Evolutionary conservation across 768 basidiomycete genomes (phyloP).

Genomic region (Asterophora parasitica): DNA sequence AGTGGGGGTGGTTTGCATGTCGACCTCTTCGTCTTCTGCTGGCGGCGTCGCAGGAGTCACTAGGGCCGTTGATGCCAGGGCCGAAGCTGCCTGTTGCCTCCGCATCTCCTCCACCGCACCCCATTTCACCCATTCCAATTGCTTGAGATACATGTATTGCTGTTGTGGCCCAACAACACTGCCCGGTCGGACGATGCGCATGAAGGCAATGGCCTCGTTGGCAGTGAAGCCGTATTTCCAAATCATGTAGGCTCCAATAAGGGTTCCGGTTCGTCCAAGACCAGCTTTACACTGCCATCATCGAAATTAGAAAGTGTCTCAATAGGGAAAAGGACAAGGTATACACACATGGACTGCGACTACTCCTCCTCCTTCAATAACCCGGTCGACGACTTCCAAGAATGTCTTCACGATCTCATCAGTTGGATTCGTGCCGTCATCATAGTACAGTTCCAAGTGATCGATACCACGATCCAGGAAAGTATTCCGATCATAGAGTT

Average conservation of each 20-base stretch:
- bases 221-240: conserved; percentile 99
- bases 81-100: conserved; percentile 38
- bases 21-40: conserved; percentile 68
- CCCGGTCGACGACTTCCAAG: conserved; percentile 76
- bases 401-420: conserved; percentile 93
- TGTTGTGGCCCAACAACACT: conserved; percentile 91
- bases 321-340: conserved; percentile 1
- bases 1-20: conserved; percentile 41
- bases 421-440: conserved; percentile 96
- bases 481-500: conserved; percentile 78
- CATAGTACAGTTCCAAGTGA: conserved; percentile 92
- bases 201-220: conserved; percentile 93
- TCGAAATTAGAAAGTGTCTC: conserved; percentile 15
- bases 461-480: conserved; percentile 84
- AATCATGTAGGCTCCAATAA: conserved; percentile 96
- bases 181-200: conserved; percentile 95
- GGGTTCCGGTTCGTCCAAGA: conserved; percentile 90
- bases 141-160: conserved; percentile 93
- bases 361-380: conserved; percentile 73
- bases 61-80: conserved; percentile 35
- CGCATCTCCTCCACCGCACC: conserved; percentile 79
- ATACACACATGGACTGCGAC: conserved; percentile 81
- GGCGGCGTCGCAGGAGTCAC: conserved; percentile 79
- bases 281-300: conserved; percentile 85
- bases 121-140: conserved; percentile 93